phyloP scores from a whole-genome alignment of 192 early-diverging fungal species.

The Rhizophagus prolifer region DNA sequence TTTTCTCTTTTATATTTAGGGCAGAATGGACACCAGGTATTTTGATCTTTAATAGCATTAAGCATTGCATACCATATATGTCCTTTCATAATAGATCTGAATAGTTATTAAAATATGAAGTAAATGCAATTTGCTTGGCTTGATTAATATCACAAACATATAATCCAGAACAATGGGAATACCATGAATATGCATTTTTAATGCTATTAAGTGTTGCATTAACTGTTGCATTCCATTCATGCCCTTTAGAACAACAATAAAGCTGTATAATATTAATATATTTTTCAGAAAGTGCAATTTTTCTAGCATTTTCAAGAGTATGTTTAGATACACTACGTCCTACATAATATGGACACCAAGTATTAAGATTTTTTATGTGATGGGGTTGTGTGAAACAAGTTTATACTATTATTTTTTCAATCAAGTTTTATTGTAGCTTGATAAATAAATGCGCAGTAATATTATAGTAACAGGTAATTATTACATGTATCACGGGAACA shows the following conservation, averaged over 20 bases:
- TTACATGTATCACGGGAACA: too few relatives aligned
- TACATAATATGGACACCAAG: conserved; percentile 13
- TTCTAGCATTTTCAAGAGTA: conserved; percentile 19
- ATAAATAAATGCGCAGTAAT: too few relatives aligned
- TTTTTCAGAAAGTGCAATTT: conserved; percentile 24
- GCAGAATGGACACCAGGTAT: too few relatives aligned
- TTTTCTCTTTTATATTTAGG: too few relatives aligned
- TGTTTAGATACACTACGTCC: conserved; percentile 5
- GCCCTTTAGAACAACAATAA: conserved; percentile 24
- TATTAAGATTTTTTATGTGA: too few relatives aligned
- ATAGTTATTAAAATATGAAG: conserved; percentile 19
- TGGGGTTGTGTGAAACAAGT: too few relatives aligned
- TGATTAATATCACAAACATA: conserved; percentile 24
- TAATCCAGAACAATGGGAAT: conserved; percentile 10
- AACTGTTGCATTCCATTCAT: conserved; percentile 21
- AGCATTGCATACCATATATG: too few relatives aligned
- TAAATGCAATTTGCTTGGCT: conserved; percentile 19
- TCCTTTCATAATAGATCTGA: background rate
- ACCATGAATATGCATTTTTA: conserved; percentile 23
- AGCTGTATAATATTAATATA: conserved; percentile 20
- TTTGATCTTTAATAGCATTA: too few relatives aligned
- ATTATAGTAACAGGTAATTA: too few relatives aligned
- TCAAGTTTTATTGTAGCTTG: too few relatives aligned
- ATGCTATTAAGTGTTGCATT: conserved; percentile 23
- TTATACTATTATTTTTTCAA: too few relatives aligned